Base-by-base conservation (phyloP, 2,329 filamentous ascomycete species). In the Cordyceps farinosa region DNA sequence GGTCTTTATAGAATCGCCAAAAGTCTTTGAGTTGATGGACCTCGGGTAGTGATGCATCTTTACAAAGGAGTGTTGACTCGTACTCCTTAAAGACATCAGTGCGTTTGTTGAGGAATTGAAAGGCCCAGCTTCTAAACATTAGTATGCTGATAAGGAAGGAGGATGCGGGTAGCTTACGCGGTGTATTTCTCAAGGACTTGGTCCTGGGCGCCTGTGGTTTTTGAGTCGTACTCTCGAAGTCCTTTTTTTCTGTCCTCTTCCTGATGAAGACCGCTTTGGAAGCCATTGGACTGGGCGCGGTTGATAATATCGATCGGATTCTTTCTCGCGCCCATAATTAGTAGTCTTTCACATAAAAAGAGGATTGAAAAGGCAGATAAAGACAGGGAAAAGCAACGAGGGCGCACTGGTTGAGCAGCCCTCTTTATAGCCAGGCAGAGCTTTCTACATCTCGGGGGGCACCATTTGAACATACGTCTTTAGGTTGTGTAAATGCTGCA, bases 1-100 rank as follows among this genome's bases (percentile, higher is more conserved):
- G 54, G 30, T 57, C 54, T 47, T 57, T 57, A 27, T 44, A 57
- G 27, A 57, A 57, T 40, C 54, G 38, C 54, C 54, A 57, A 45
- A 57, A 57, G n/a, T 57, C 54, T 47, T 57, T 57, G 9, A 57
- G 54, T 2, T 34, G 54, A 13, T 57, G 29, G 15, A 57, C 32
- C n/a, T 57, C 54, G 29, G 40, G 54, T 17, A 57, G 29, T 6
- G 54, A 22, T 57, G 54, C 54, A 34, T 47, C 54, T 10, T 42
- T 29, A n/a, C 40, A 56, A 45, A 56, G 38, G 13, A 56, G 29
- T 22, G 11, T 45, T 27, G 40, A 15, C 13, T 54, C 51, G 10
- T 29, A 54, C n/a, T 54, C 51, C n/a, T 22, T 13, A 15, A 54
- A 54, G 34, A n/a, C 51, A 9, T 17, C 22, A 22, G 9, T 17